Evolutionary conservation across 306 rosid genomes (phyloP), one percentile per base, ranked within the genome.

Genomic region (Carpinus fangiana): DNA sequence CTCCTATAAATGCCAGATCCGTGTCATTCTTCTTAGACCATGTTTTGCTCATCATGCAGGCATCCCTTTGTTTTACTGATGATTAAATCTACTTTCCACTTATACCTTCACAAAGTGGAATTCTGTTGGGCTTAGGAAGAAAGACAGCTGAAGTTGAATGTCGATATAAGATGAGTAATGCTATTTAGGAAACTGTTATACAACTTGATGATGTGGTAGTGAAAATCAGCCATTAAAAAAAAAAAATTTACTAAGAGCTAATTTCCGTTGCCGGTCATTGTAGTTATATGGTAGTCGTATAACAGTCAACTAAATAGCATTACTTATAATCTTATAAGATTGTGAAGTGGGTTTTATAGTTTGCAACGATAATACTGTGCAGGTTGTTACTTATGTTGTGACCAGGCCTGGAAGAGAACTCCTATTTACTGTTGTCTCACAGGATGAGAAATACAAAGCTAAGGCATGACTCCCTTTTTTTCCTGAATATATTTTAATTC

Each of bases 381-480:
- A 95, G 98, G 94, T 95, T 80, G 92, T 89, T 76, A 88, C 93
- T 41, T 95, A 95, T 75, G 99, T 95, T 38, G 90, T 95, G 84
- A 90, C 98, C 48, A 90, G 98, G 82, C 99, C 99, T 0, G 99
- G 96, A 72, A 87, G 99, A 87, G 99, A 93, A 85, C 98, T 95
- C 67, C 69, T 95, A 61, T 93, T 93, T 78, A 89, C 97, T 13
- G 97, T 95, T 84, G 99, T 95, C 70, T 90, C 98, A n/a, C 94
- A 87, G 88, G 99, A 93, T 69, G 97, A 95, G 83, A 95, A 95
- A 84, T 95, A 91, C 93, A 95, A 93, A 85, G 99, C 99, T 54
- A 93, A 95, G 89, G 99, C 77, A 90, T 17, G 79, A 21, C 48
- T 48, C 45, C 53, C 67, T 20, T 78, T 20, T 59, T 59, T 60